Base-by-base conservation (phyloP, 768 basidiomycete genomes). In the Leccinum arenicola region DNA sequence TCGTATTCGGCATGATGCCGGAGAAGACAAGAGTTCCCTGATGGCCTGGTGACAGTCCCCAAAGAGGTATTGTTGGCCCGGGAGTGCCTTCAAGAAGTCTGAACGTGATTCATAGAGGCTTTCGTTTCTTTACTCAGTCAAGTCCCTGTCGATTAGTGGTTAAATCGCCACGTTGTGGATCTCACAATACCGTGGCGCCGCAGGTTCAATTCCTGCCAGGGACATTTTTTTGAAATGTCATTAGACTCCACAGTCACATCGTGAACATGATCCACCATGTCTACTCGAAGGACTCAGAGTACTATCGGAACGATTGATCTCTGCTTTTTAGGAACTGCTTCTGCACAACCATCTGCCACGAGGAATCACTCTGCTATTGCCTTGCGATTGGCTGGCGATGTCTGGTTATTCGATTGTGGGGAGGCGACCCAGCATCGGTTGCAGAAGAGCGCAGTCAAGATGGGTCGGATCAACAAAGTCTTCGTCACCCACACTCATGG, bases 401-500 rank as follows among this genome's bases (percentile, higher is more conserved):
- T 90, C 56, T 93, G 91, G 91, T 70, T 93, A 7, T 92, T 93
- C 64, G 91, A 93, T 68, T 93, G 91, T 70, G 91, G 91, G 21
- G 91, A 93, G 72, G 89, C 85, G 14, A 92, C 91, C 3, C 91
- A 92, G 65, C 83, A 88, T 66, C 90, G 85, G 64, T 64, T 93
- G 4, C 89, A 91, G 71, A 84, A 81, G 69, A 89, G 87, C 61
- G 64, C 56, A 2, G 78, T 94, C n/a, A 89, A 84, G 72, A 88
- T 91, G 85, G 87, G 90, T 31, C 86, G 73, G 67, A 87, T 94
- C 51, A 80, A 82, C 59, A 93, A 92, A 71, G 83, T 95, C 27
- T 93, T 94, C 70, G 85, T 95, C 60, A 94, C 93, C 1, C 93
- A 95, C 74, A 89, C 89, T 0, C 93, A 95, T 74, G 92, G 93